Base-by-base conservation (phyloP, 2,329 filamentous ascomycete genomes). In the Zymoseptoria brevis region DNA sequence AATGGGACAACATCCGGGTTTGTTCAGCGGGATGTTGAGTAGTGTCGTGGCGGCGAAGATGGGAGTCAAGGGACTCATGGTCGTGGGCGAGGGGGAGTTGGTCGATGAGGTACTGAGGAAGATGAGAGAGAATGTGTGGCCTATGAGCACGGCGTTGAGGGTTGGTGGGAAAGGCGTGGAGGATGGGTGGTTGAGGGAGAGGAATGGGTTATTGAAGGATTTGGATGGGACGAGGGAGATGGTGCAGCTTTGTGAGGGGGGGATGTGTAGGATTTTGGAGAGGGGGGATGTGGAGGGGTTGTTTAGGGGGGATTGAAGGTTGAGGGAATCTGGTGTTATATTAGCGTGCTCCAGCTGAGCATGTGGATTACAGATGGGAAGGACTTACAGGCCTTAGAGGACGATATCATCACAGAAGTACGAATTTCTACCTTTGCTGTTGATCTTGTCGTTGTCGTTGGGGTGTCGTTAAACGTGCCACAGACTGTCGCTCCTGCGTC, bases 1-100 rank as follows among this genome's bases (percentile, higher is more conserved):
- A 75, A 86, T 96, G 66, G 80, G 95, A 69, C 91, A 97, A 73
- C 91, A 97, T 68, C 91, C 94, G 0, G 96, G 94, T 80, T 80
- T 97, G 1, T 97, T 95, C 75, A 87, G 89, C 0, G 88, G 88
- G 3, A 80, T 97, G 67, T 80, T 97, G 67, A 83, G 84, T 3
- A 83, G 83, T 0, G 84, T 97, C 1, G 89, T 96, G 8, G 84
- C 86, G 1, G 83, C 87, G 3, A 83, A 87, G 60, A 75, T 96
- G 2, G 91, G 91, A 0, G 81, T 86, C 1, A 81, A 81, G 57
- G 81, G 81, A 19, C 71, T 85, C 2, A 80, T 87, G 8, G 76
- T 86, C 5, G 76, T 81, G 1, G 79, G 81, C 8, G 75, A 78
- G 50, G 79, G 72, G 29, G 72, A 72, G 52, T 72, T 64, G 50